Conservation (phyloP, 495 filamentous ascomycete genomes). For the Xylaria longipes region DNA sequence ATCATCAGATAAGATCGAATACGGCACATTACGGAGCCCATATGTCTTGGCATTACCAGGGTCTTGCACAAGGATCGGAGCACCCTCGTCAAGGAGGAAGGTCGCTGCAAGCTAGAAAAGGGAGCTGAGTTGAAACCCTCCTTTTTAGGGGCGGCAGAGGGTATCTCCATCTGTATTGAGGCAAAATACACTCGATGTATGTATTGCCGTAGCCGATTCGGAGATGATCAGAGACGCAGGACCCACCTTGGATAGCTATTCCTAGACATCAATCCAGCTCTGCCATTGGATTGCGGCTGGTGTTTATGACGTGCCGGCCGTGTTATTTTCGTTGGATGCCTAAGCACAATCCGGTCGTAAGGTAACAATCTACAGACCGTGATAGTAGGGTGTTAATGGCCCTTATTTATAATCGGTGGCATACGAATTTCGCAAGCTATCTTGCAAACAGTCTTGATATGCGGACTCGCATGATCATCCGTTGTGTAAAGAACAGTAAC, state of each 20-base stretch:
- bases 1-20: conserved; percentile 59
- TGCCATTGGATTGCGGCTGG: background rate
- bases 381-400: too few relatives aligned
- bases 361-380: too few relatives aligned
- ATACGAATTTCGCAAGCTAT: background rate
- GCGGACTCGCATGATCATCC: background rate
- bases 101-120: conserved; percentile 10
- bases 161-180: conserved; percentile 1
- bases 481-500: background rate
- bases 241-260: background rate
- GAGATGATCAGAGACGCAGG: background rate
- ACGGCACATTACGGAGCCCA: conserved; percentile 25
- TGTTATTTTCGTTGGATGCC: background rate
- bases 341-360: too few relatives aligned
- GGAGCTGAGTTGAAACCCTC: background rate
- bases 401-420: background rate
- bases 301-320: background rate
- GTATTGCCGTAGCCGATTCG: conserved; percentile 3
- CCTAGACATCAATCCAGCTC: background rate
- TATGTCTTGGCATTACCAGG: conserved; percentile 22
- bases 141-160: background rate
- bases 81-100: conserved; percentile 21
- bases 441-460: background rate
- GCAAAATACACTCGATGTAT: conserved; percentile 13
- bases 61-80: conserved; percentile 28